These are phyloP conservation scores for Backusella luteola DNA, from an alignment of 192 early-diverging fungal species.

Conservation along the genomic window DNA sequence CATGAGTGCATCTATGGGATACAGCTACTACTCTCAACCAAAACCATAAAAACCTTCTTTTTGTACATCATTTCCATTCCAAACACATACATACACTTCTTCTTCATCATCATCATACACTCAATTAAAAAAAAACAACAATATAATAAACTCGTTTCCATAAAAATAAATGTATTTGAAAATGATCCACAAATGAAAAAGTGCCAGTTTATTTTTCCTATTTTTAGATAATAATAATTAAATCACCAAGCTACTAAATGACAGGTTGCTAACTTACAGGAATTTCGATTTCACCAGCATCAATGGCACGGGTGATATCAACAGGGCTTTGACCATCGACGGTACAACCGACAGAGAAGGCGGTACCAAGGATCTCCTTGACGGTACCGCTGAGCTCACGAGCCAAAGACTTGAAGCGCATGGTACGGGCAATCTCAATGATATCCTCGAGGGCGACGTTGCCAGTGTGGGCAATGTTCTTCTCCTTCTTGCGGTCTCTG, in stretches of 20 bases:
- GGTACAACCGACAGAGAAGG: constrained; percentile 94
- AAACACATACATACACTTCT: neutral
- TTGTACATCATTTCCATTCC: neutral
- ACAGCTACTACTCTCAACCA: neutral
- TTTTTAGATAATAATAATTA: neutral
- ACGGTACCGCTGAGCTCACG: constrained; percentile 93
- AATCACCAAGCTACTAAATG: no score
- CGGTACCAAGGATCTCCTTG: constrained; percentile 94
- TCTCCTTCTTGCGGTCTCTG: constrained; percentile 99
- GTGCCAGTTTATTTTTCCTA: neutral
- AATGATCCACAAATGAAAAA: neutral
- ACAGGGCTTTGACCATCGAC: constrained; percentile 93
- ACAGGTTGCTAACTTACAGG: constrained; percentile 26
- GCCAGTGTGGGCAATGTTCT: constrained; percentile 98
- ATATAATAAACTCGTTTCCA: neutral
- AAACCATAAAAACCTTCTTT: neutral
- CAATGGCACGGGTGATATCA: constrained; percentile 83
- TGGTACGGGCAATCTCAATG: constrained; percentile 93
- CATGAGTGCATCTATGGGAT: neutral
- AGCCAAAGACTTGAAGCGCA: constrained; percentile 92
- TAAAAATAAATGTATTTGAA: neutral
- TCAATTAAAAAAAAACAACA: neutral
- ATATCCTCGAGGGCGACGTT: constrained; percentile 94
- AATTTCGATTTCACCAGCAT: constrained; percentile 81
- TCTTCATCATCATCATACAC: neutral